phyloP scores from a whole-genome alignment of 2,329 filamentous ascomycete species.

The Parascedosporium putredinis region DNA sequence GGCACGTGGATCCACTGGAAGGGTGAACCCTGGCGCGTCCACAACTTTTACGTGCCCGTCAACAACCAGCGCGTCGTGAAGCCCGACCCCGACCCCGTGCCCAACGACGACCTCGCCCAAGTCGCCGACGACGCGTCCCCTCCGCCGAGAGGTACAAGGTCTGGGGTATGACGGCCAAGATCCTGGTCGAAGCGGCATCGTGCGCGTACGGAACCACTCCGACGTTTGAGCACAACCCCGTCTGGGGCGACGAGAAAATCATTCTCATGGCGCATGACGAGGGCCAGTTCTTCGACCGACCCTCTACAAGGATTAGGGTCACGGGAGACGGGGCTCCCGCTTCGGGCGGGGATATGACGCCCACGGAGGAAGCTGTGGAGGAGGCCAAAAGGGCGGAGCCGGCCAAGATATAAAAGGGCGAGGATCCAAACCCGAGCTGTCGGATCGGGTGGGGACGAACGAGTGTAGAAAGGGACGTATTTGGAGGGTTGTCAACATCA shows the following conservation, averaged over 20 bases:
- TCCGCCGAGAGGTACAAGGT: constrained; percentile 63
- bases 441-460: too few species aligned
- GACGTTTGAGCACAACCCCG: constrained; percentile 62
- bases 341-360: neutral
- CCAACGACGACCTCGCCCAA: too few species aligned
- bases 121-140: too few species aligned
- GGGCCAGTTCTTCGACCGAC: constrained; percentile 34
- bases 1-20: constrained; percentile 76
- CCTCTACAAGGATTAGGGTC: constrained; percentile 17
- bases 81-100: too few species aligned
- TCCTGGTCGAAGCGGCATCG: constrained; percentile 77
- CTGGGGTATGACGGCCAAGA: constrained; percentile 89
- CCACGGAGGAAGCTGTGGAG: constrained; percentile 6
- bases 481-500: too few species aligned
- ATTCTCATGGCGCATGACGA: constrained; percentile 35
- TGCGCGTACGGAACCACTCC: constrained; percentile 76
- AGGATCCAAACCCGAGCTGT: too few species aligned
- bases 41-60: constrained; percentile 86
- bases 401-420: constrained; percentile 10
- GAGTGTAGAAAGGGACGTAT: too few species aligned
- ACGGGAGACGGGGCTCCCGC: constrained; percentile 11
- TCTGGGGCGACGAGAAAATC: constrained; percentile 42
- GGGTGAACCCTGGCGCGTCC: constrained; percentile 68
- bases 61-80: constrained; percentile 58
- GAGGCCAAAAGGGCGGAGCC: constrained; percentile 11